phyloP scores from a whole-genome alignment of 1,284 basidiomycete species.

The Kwoniella shivajii region DNA sequence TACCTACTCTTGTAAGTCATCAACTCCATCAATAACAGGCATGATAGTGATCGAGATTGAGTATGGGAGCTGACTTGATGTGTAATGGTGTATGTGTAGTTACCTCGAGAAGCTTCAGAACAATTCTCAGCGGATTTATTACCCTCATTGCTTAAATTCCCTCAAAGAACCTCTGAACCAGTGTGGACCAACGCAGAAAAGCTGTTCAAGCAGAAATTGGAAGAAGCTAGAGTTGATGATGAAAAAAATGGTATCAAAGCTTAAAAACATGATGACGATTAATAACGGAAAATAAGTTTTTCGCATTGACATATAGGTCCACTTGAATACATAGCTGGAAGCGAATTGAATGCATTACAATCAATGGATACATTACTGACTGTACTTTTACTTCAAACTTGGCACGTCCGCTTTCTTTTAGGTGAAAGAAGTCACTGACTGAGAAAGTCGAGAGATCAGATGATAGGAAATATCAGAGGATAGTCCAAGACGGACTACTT shows the following conservation, averaged over 20 bases:
- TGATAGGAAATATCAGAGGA: too few species aligned
- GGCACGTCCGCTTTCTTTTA: too few species aligned
- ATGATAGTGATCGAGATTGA: not conserved
- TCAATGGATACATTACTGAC: too few species aligned
- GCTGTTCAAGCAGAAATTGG: conserved; percentile 78
- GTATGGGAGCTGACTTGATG: not conserved
- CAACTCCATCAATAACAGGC: not conserved
- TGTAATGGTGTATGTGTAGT: conserved; percentile 32
- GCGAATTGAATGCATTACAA: too few species aligned
- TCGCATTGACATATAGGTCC: too few species aligned
- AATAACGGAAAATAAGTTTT: not conserved
- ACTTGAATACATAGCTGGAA: too few species aligned
- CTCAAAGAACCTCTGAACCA: conserved; percentile 65
- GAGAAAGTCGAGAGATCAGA: too few species aligned
- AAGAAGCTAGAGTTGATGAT: conserved; percentile 53
- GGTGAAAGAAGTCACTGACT: too few species aligned
- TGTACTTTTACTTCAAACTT: too few species aligned
- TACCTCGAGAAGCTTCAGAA: conserved; percentile 95
- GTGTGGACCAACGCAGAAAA: conserved; percentile 92
- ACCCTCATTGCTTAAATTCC: conserved; percentile 80
- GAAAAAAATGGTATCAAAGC: conserved; percentile 44
- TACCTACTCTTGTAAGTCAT: conserved; percentile 73
- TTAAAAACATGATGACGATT: conserved; percentile 14
- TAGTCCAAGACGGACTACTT: too few species aligned
- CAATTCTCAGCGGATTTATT: conserved; percentile 91